These are phyloP conservation scores for Starmerella stigmatis DNA, from an alignment of 805 yeast genomes.

Conservation along the genomic window DNA sequence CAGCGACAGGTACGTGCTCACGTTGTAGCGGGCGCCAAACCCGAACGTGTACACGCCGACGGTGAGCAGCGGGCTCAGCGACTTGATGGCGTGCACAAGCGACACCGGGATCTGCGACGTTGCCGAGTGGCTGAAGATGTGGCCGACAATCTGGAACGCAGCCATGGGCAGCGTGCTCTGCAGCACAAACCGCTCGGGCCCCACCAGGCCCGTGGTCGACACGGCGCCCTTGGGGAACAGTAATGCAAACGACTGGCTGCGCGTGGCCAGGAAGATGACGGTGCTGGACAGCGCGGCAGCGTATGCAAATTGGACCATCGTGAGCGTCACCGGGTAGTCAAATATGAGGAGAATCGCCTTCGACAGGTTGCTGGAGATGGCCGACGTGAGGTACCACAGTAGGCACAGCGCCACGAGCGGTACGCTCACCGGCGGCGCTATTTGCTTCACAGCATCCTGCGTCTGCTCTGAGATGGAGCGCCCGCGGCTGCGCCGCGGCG, in stretches of 20 bases:
- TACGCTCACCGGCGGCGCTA: slow-evolving; percentile 37
- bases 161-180: slow-evolving; percentile 79
- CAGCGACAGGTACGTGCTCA: slow-evolving; percentile 65
- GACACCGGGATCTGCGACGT: slow-evolving; percentile 89
- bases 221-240: slow-evolving; percentile 32
- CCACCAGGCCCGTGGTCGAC: slow-evolving; percentile 20
- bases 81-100: slow-evolving; percentile 86
- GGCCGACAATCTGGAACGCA: slow-evolving; percentile 83
- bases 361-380: slow-evolving; percentile 70
- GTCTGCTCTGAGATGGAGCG: slow-evolving; percentile 24
- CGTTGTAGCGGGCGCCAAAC: slow-evolving; percentile 47
- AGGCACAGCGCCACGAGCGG: slow-evolving; percentile 49
- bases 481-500: slow-evolving; percentile 20
- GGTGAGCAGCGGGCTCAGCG: slow-evolving; percentile 80
- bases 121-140: slow-evolving; percentile 84
- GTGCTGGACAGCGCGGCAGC: slow-evolving; percentile 47
- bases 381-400: slow-evolving; percentile 71
- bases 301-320: slow-evolving; percentile 74
- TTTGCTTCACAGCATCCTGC: slow-evolving; percentile 31
- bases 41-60: slow-evolving; percentile 63
- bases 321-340: slow-evolving; percentile 75
- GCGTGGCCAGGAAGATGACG: slow-evolving; percentile 35
- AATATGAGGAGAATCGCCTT: slow-evolving; percentile 62
- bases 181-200: slow-evolving; percentile 27
- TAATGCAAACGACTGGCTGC: slow-evolving; percentile 27